These are phyloP conservation scores for Saccharomyces paradoxus DNA, from an alignment of 805 yeast species.

Conservation along the genomic window DNA sequence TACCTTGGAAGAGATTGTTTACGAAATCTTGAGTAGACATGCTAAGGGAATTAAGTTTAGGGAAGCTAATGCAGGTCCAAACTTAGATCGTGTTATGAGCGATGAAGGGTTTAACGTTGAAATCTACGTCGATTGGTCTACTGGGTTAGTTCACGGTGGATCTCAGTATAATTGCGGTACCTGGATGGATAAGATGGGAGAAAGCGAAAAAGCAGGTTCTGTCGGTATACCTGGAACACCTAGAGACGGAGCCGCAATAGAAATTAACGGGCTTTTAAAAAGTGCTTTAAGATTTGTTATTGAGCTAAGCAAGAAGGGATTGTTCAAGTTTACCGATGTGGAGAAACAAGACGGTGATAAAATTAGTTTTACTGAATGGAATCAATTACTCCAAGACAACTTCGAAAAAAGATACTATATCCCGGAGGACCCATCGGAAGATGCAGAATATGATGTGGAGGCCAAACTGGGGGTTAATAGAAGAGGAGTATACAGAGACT, in stretches of 20 bases:
- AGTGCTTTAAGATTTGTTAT: conserved; percentile 76
- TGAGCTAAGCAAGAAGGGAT: conserved; percentile 43
- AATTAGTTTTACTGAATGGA: conserved; percentile 64
- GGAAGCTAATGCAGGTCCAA: conserved; percentile 91
- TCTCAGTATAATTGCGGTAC: conserved; percentile 92
- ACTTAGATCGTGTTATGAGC: conserved; percentile 83
- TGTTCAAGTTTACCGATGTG: conserved; percentile 53
- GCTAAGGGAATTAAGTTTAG: conserved; percentile 81
- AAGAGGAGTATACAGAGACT: conserved; percentile 89
- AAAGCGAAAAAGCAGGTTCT: conserved; percentile 70
- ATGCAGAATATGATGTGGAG: conserved; percentile 53
- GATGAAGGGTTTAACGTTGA: conserved; percentile 86
- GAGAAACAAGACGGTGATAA: conserved; percentile 48
- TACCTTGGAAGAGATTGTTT: conserved; percentile 66
- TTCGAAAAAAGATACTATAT: conserved; percentile 76
- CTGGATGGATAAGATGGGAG: conserved; percentile 99
- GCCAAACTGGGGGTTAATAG: conserved; percentile 57
- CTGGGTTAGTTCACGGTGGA: conserved; percentile 86
- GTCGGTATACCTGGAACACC: conserved; percentile 97
- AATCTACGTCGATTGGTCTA: conserved; percentile 76
- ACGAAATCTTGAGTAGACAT: conserved; percentile 78
- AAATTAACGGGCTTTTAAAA: conserved; percentile 80
- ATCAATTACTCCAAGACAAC: conserved; percentile 53
- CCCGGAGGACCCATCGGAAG: conserved; percentile 59
- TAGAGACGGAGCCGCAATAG: conserved; percentile 93